These are phyloP conservation scores for Penicillium crustosum DNA, from an alignment of 2,329 filamentous ascomycete genomes.

Conservation along the genomic window DNA sequence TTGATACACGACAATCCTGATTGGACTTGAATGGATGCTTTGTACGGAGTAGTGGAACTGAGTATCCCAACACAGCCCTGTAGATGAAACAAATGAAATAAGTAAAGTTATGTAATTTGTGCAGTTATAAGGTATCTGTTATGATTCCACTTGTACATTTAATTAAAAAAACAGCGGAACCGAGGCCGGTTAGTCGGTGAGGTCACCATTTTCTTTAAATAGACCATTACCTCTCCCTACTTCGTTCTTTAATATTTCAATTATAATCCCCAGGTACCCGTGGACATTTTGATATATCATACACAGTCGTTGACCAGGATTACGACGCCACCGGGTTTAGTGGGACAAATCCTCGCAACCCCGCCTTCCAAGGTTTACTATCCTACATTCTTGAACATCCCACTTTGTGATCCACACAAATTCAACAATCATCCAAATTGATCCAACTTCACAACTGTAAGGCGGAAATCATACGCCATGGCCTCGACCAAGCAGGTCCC, in stretches of 20 bases:
- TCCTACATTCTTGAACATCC: background rate
- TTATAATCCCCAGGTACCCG: background rate
- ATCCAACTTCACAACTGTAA: background rate
- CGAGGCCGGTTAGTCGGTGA: constrained; percentile 1
- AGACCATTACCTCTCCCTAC: background rate
- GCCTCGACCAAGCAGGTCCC: constrained; percentile 21
- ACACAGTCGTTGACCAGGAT: background rate
- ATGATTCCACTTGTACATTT: background rate
- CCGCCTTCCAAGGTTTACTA: background rate
- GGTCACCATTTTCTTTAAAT: background rate
- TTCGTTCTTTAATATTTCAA: background rate
- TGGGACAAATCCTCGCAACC: background rate
- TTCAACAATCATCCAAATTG: background rate
- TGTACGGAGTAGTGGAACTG: too few relatives aligned
- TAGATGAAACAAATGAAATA: background rate
- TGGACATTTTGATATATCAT: background rate
- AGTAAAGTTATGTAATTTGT: background rate
- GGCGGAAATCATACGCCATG: constrained; percentile 12
- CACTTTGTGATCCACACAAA: background rate
- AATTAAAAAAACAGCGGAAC: background rate
- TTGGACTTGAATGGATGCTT: background rate
- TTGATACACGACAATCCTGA: background rate
- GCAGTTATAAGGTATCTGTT: background rate
- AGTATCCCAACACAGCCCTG: background rate
- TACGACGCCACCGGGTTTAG: background rate